Evolutionary conservation across 768 basidiomycete species (phyloP), one percentile per base, ranked within the genome.

Genomic region (Thelephora ganbajun): DNA sequence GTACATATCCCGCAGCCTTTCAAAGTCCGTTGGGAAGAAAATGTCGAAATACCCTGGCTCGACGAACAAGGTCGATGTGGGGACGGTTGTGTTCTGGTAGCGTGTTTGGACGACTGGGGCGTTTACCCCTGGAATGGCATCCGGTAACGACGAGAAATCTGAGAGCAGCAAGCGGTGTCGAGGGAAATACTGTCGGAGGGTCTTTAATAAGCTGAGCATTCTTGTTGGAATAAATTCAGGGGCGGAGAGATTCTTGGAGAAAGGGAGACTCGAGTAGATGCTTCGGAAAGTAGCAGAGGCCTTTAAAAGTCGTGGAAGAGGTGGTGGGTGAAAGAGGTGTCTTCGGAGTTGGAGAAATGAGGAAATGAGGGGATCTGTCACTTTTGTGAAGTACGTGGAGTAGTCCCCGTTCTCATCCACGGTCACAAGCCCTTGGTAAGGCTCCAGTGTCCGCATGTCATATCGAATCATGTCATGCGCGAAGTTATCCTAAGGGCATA

Each of bases 1-100:
- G 64, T 97, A 97, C 77, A 93, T 87, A 60, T 94, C 89, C 43
- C 86, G 71, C 47, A 98, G 71, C 18, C 72, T 73, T 46, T 75
- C 76, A 53, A 97, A 97, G 60, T 88, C 69, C 11, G 94, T 98
- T 9, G 96, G 96, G 68, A 99, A 99, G 69, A 99, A 89, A 51
- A 98, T 98, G 62, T 99, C 96, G 63, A 99, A 99, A 67, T 81
- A 93, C 6, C 96, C 96, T 58, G 86, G 94, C 56, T 80, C 81
- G 50, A 99, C 96, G 56, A 94, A 78, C 48, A 96, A 73, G 12
- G 88, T 97, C 52, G 80, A 72, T 57, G 89, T 92, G 3, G 96
- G 86, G 1, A 98, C 83, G 57, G 87, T 92, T 43, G 75, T 74
- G 50, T 83, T 84, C 41, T 76, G 79, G 59, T 85, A 82, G 45